Evolutionary conservation across 345 rosid species (phyloP), one percentile per base, ranked within the genome.

Genomic region (Salix exigua): DNA sequence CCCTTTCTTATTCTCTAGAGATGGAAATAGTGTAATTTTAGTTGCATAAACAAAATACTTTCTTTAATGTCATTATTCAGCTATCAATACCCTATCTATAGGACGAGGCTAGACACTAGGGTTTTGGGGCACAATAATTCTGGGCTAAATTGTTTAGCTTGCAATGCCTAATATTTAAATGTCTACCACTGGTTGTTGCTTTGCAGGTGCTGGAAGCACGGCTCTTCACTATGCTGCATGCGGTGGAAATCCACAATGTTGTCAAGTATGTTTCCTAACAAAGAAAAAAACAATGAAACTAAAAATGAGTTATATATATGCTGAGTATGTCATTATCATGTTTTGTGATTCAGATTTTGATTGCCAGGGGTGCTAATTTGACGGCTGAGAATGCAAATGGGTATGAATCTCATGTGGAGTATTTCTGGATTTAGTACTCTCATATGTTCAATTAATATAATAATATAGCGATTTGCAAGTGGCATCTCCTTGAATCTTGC

Each of bases 201-300:
- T 75, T 88, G 70, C 88, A 95, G 97, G 99, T 74, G 91, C 99
- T 37, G 98, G 97, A 80, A 96, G 99, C 88, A 87, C 96, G 25
- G 79, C 97, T 64, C 94, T 96, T 25, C 99, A 96, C 80, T 96
- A 96, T 79, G 99, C 97, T 83, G 96, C 99, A 33, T 96, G 99
- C 86, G 99, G 98, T 55, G 99, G 99, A 82, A 96, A 88, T 84
- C 83, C 82, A 40, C 94, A 90, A 55, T 96, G 98, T 76, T 96
- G 98, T 79, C 93, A 93, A 89, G 99, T 95, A 87, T 46, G 81
- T 75, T 74, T 71, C 53, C 37, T 23, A 48, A 75, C 60, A 77
- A 63, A 68, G 30, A 37, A 38, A 51, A 64, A 73, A 40, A 66
- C 60, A 13, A 38, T 75, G 19, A 46, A 72, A 31, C 55, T 37